These are phyloP conservation scores for Trichomonas vaginalis DNA, from an alignment of 208 protist species.

Conservation along the genomic window DNA sequence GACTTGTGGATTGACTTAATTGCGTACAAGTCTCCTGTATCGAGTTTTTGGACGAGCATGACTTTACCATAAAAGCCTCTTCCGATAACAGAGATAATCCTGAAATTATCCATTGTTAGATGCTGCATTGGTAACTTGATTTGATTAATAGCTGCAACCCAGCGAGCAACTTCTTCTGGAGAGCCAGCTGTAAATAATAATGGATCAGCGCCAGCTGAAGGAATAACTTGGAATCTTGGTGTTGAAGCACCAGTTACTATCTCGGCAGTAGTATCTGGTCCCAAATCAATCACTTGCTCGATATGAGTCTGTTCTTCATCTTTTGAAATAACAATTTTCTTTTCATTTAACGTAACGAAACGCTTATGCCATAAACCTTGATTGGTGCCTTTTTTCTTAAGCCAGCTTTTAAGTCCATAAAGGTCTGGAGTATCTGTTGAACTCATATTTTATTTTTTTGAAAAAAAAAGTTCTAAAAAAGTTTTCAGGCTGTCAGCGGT, in stretches of 20 bases:
- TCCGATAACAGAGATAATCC: slow-evolving; percentile 46
- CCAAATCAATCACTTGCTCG: neutral
- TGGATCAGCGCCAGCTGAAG: neutral
- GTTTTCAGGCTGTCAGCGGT: no score
- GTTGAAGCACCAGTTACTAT: neutral
- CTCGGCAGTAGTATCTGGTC: neutral
- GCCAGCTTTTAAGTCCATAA: neutral
- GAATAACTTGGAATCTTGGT: neutral
- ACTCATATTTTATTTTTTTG: no score
- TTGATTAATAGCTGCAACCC: neutral
- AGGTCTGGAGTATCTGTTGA: neutral
- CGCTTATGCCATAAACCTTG: neutral
- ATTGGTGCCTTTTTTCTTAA: neutral
- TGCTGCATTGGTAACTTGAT: neutral
- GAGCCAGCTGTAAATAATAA: neutral
- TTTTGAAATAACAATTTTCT: neutral
- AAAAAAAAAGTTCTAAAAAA: no score
- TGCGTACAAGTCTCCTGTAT: slow-evolving; percentile 39
- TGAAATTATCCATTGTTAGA: slow-evolving; percentile 40
- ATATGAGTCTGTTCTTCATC: neutral
- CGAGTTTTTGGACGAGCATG: slow-evolving; percentile 34
- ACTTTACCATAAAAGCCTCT: slow-evolving; percentile 52
- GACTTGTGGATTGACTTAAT: slow-evolving; percentile 48
- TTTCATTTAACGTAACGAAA: neutral
- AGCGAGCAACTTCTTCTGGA: neutral